These are phyloP conservation scores for Claviceps maximensis DNA, from an alignment of 2,329 filamentous ascomycete genomes.

Conservation along the genomic window DNA sequence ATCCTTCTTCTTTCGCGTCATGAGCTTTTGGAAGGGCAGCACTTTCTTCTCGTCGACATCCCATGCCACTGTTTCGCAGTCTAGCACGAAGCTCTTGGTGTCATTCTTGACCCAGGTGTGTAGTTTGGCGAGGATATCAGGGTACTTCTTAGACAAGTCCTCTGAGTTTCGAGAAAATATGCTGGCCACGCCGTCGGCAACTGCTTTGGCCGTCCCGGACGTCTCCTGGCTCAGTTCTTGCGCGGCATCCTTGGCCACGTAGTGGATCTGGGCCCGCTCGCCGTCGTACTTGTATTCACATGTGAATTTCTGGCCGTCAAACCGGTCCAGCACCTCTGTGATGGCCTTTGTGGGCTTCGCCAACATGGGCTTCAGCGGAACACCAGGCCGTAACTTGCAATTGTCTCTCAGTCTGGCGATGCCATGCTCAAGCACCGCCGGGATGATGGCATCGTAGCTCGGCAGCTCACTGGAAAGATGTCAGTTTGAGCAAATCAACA, in stretches of 20 bases:
- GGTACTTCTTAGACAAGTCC: constrained; percentile 94
- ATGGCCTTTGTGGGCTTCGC: constrained; percentile 98
- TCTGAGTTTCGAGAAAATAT: constrained; percentile 98
- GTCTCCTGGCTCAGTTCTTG: constrained; percentile 53
- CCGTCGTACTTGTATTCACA: constrained; percentile 99
- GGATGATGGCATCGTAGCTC: constrained; percentile 89
- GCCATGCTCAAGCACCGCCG: constrained; percentile 74
- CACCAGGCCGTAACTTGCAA: constrained; percentile 84
- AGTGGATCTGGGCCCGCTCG: constrained; percentile 96
- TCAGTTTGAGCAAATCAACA: background rate
- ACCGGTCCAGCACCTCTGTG: constrained; percentile 91
- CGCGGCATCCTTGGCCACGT: constrained; percentile 69
- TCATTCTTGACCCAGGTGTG: constrained; percentile 78
- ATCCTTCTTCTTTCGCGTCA: constrained; percentile 96
- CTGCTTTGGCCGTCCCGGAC: constrained; percentile 48
- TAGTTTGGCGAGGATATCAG: constrained; percentile 82
- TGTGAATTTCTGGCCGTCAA: constrained; percentile 89
- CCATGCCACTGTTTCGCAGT: constrained; percentile 97
- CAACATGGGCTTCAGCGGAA: constrained; percentile 96
- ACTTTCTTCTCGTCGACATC: constrained; percentile 92
- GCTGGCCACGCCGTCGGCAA: constrained; percentile 63
- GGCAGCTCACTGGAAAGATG: constrained; percentile 59
- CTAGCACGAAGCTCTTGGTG: constrained; percentile 92
- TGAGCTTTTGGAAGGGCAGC: constrained; percentile 90
- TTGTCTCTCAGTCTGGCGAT: constrained; percentile 69